Evolutionary conservation across 2,329 filamentous ascomycete genomes (phyloP).

Genomic region (Aspergillus ochraceoroseus): DNA sequence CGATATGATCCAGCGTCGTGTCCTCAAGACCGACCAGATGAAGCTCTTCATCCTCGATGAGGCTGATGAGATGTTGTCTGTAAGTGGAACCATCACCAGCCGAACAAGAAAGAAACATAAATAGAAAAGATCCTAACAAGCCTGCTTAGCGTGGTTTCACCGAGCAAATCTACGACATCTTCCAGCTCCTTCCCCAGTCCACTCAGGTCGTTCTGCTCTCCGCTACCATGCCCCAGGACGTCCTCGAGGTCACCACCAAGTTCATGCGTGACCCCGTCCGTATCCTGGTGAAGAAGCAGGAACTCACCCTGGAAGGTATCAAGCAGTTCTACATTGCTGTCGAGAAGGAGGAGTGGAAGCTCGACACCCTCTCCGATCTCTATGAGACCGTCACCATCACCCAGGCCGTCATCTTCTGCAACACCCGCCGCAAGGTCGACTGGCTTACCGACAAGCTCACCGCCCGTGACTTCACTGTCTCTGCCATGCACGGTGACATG

Average conservation of each 20-base stretch:
- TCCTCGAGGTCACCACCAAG: conserved; percentile 98
- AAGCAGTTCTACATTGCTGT: conserved; percentile 99
- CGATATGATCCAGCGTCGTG: conserved; percentile 98
- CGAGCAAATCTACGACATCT: conserved; percentile 99
- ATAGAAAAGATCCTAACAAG: conserved; percentile 9
- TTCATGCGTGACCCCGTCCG: conserved; percentile 99
- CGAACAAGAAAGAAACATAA: no score
- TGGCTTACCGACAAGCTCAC: conserved; percentile 99
- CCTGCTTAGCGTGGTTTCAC: conserved; percentile 79
- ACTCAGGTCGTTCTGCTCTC: conserved; percentile 98
- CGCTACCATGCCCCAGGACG: conserved; percentile 97
- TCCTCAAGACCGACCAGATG: conserved; percentile 94
- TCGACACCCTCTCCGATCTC: conserved; percentile 95
- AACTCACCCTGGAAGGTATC: conserved; percentile 98
- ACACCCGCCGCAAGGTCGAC: conserved; percentile 99
- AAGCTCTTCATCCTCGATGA: conserved; percentile 99
- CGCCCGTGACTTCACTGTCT: conserved; percentile 97
- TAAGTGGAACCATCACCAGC: no score
- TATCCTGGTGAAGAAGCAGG: conserved; percentile 99
- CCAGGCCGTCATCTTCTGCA: conserved; percentile 99
- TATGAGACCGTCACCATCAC: conserved; percentile 99
- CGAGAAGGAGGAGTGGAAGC: conserved; percentile 99
- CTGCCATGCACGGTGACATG: conserved; percentile 99
- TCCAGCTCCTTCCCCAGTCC: conserved; percentile 94
- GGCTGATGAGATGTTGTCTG: conserved; percentile 89